Evolutionary conservation across 2,329 filamentous ascomycete genomes (phyloP).

Genomic region (Penicillium rolfsii): DNA sequence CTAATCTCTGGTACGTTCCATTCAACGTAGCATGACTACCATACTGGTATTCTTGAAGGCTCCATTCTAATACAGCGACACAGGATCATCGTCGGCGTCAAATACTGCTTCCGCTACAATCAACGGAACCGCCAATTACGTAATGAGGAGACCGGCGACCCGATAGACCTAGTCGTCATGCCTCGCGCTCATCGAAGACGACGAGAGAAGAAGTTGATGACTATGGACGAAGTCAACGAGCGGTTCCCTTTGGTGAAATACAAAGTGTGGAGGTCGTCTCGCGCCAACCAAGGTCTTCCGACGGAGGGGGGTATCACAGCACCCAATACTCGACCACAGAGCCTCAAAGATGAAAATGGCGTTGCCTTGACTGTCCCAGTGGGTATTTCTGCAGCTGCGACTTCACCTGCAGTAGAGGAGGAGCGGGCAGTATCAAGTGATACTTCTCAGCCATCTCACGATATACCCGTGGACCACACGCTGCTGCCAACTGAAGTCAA

Average conservation of each 20-base stretch:
- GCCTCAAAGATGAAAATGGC: constrained; percentile 67
- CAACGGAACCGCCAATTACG: constrained; percentile 83
- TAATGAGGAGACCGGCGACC: constrained; percentile 78
- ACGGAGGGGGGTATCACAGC: constrained; percentile 81
- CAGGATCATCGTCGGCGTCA: constrained; percentile 99
- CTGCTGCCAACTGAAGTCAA: constrained; percentile 26
- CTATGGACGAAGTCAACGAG: constrained; percentile 97
- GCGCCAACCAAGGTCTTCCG: constrained; percentile 80
- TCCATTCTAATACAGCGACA: constrained; percentile 15
- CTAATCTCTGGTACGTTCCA: constrained; percentile 84
- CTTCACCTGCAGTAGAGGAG: constrained; percentile 31
- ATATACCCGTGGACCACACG: constrained; percentile 17
- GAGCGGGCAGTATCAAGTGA: constrained; percentile 19
- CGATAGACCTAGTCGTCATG: constrained; percentile 84
- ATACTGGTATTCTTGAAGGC: background rate
- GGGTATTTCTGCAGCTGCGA: constrained; percentile 27
- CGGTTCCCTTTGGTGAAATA: constrained; percentile 96
- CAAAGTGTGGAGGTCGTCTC: constrained; percentile 86
- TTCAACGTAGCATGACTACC: background rate
- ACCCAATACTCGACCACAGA: constrained; percentile 70
- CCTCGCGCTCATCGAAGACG: constrained; percentile 81
- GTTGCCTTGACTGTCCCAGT: constrained; percentile 30
- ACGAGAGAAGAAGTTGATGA: constrained; percentile 98
- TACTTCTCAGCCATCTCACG: constrained; percentile 19
- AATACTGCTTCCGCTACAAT: constrained; percentile 99